A percentile compares a stretch with the other conserved stretches of the same genome.
These are phyloP conservation scores for Fraxinus paxiana DNA, from an alignment of 305 asterid genomes.

Conservation along the genomic window DNA sequence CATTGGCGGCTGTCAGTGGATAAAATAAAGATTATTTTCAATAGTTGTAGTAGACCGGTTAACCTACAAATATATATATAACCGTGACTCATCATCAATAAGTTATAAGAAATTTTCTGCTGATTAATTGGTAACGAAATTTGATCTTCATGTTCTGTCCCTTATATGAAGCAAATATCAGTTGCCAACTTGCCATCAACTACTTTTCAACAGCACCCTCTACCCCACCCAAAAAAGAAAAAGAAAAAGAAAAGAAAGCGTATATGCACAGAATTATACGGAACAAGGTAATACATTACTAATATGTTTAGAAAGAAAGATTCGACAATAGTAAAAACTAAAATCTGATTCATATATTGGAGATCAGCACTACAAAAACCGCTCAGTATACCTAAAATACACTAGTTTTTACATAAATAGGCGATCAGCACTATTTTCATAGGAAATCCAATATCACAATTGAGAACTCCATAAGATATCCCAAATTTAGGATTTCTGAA, in stretches of 20 bases:
- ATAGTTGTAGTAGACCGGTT: background rate
- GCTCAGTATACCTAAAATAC: background rate
- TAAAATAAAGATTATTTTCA: background rate
- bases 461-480: background rate
- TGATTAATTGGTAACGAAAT: background rate
- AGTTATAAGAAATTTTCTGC: background rate
- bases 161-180: background rate
- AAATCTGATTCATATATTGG: background rate
- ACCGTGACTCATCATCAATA: background rate
- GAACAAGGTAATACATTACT: background rate
- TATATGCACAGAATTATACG: background rate
- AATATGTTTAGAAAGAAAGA: background rate
- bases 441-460: background rate
- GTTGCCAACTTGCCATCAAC: background rate
- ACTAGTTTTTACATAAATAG: background rate
- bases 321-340: background rate
- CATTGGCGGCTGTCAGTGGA: constrained; percentile 38
- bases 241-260: background rate
- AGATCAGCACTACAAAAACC: background rate
- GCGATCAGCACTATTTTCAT: background rate
- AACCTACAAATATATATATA: background rate
- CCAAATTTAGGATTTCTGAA: background rate
- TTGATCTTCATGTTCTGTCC: background rate
- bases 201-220: background rate
- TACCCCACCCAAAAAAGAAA: background rate